Evolutionary conservation across 768 basidiomycete species (phyloP), one percentile per base, ranked within the genome.

Genomic region (Xerocomellus amylosporus): DNA sequence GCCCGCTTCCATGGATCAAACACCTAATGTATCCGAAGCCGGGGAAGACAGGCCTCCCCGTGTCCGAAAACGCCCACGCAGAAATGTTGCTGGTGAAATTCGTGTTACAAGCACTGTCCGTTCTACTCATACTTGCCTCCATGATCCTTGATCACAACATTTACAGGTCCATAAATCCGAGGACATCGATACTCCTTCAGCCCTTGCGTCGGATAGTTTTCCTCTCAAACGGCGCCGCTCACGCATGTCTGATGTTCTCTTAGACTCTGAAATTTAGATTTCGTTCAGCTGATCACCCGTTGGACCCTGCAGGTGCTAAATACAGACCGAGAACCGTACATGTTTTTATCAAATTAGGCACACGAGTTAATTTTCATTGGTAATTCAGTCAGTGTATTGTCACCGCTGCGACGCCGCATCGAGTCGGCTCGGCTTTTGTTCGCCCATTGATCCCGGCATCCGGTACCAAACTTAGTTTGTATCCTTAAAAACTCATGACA

Each of bases 151-250:
- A 24, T 60, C 51, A 71, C 42, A 10, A 19, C 46, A 13, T 55
- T 62, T 51, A 36, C 55, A 71, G 70, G 48, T 37, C 46, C 40
- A 55, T 51, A 71, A 71, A 52, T 57, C 56, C 33, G 70, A 71
- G 54, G 69, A 67, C 28, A 41, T 49, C n/a, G 65, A 63, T 15
- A 66, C 75, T 26, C 66, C 72, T 55, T 57, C 73, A 8, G 62
- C 66, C 24, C 64, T 62, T 39, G 52, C 68, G 31, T 58, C 60
- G 28, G 58, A 71, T 39, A 61, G 66, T 31, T 54, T 68, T 49
- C 64, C 75, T 36, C 64, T 82, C 28, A 76, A 79, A 49, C 73
- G 78, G 47, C 79, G 82, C 37, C 73, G 73, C 17, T 81, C 80
- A 47, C 75, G 74, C 61, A 62, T 69, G 42, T 64, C 67, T 49